Conservation (phyloP, 805 yeast species). For the Candida nanaspora region DNA sequence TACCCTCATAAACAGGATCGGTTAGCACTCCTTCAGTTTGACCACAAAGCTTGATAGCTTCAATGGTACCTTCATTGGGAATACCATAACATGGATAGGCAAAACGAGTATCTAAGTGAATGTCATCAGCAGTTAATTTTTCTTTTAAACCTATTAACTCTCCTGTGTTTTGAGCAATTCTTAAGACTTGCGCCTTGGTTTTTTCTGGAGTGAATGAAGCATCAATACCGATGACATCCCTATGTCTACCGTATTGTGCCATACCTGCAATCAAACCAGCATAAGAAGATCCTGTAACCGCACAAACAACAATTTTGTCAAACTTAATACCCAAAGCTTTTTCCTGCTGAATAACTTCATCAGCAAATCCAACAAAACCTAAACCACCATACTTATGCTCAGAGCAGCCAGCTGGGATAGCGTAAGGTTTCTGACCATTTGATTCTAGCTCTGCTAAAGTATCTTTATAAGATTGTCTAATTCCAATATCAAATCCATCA, state of each 20-base stretch:
- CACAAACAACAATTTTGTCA: constrained; percentile 28
- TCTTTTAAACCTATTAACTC: constrained; percentile 23
- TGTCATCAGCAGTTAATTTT: constrained; percentile 17
- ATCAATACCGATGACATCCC: constrained; percentile 28
- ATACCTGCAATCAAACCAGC: constrained; percentile 29
- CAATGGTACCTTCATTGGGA: constrained; percentile 30
- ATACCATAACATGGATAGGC: constrained; percentile 28
- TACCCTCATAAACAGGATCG: constrained; percentile 31
- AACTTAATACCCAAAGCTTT: constrained; percentile 26
- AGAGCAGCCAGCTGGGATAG: constrained; percentile 31
- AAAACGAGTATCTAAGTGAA: constrained; percentile 24
- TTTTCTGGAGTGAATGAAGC: constrained; percentile 29
- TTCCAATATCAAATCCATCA: constrained; percentile 28
- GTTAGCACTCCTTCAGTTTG: constrained; percentile 28
- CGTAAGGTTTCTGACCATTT: constrained; percentile 27
- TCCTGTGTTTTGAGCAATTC: constrained; percentile 26
- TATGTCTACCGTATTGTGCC: constrained; percentile 27
- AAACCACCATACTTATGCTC: constrained; percentile 29
- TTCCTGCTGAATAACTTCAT: constrained; percentile 27
- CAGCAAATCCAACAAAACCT: constrained; percentile 29
- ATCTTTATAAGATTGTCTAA: constrained; percentile 27
- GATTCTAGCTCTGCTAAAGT: constrained; percentile 20
- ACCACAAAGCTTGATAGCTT: constrained; percentile 29
- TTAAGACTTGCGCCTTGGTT: constrained; percentile 26
- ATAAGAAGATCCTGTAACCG: constrained; percentile 28